These are phyloP conservation scores for Candida glucosophila DNA, from an alignment of 1,139 yeast species.

Conservation along the genomic window DNA sequence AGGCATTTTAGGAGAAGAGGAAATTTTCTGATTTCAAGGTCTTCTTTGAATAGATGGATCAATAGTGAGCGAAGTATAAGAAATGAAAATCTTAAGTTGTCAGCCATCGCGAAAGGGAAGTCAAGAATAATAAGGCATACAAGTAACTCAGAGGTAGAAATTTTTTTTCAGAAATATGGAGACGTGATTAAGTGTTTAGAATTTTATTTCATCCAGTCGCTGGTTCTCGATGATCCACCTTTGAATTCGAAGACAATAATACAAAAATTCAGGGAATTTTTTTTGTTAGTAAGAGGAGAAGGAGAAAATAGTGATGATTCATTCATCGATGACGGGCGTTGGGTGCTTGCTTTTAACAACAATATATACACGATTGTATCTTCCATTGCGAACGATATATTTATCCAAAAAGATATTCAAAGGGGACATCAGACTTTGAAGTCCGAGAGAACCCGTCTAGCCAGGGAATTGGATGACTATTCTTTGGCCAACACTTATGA, in stretches of 20 bases:
- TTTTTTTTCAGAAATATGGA: conserved; percentile 5
- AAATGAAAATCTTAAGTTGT: conserved; percentile 3
- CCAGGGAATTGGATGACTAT: conserved; percentile 7
- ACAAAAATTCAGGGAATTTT: conserved; percentile 7
- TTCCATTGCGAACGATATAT: conserved; percentile 6
- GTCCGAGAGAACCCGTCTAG: conserved; percentile 10
- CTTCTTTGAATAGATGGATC: conserved; percentile 15
- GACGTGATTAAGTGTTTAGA: conserved; percentile 8
- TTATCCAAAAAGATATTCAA: conserved; percentile 5
- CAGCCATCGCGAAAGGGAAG: conserved; percentile 5
- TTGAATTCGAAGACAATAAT: conserved; percentile 6
- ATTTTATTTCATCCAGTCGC: conserved; percentile 6
- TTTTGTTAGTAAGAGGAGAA: conserved; percentile 1
- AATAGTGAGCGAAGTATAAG: conserved; percentile 7
- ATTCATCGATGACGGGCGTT: conserved; percentile 5
- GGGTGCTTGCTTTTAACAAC: conserved; percentile 6
- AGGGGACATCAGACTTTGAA: conserved; percentile 6
- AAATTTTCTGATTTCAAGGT: conserved; percentile 12
- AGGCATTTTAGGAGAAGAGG: conserved; percentile 7
- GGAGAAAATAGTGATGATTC: conserved; percentile 2
- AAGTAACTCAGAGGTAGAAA: conserved; percentile 3
- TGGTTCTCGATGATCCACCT: conserved; percentile 4
- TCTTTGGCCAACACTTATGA: conserved; percentile 11
- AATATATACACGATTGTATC: conserved; percentile 5
- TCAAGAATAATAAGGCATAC: conserved; percentile 6